Evolutionary conservation across 371 early-diverging fungal genomes (phyloP).

Genomic region (Actinomucor elegans): DNA sequence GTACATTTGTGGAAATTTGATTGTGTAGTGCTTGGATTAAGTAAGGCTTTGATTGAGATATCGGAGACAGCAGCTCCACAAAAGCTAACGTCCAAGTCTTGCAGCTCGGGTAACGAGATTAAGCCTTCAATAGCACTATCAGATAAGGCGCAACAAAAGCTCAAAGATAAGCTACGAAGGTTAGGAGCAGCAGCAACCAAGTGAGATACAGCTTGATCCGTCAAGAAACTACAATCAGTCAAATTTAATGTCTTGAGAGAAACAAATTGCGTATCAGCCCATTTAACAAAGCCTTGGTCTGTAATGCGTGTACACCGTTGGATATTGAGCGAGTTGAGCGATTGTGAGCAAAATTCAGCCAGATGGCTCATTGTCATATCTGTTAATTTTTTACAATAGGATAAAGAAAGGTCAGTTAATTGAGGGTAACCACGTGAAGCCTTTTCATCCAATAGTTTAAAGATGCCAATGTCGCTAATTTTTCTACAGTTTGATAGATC

Average conservation of each 20-base stretch:
- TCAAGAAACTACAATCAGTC: slow-evolving; percentile 79
- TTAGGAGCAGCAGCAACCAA: slow-evolving; percentile 58
- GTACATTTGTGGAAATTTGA: too few relatives aligned
- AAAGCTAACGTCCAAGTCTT: slow-evolving; percentile 66
- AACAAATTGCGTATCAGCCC: slow-evolving; percentile 43
- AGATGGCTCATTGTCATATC: slow-evolving; percentile 58
- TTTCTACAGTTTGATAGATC: slow-evolving; percentile 83
- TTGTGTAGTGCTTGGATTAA: slow-evolving; percentile 7
- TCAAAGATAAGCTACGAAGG: slow-evolving; percentile 49
- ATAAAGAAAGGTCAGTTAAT: slow-evolving; percentile 46
- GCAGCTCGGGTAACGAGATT: slow-evolving; percentile 42
- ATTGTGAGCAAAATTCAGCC: slow-evolving; percentile 30
- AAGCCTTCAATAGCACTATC: slow-evolving; percentile 60
- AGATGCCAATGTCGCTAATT: slow-evolving; percentile 69
- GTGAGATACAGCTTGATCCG: slow-evolving; percentile 63
- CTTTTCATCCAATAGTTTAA: slow-evolving; percentile 31
- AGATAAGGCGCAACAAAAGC: slow-evolving; percentile 82
- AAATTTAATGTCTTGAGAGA: slow-evolving; percentile 57
- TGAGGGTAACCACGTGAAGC: slow-evolving; percentile 23
- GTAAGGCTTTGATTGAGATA: slow-evolving; percentile 45
- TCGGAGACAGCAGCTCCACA: slow-evolving; percentile 82
- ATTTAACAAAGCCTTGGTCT: slow-evolving; percentile 64
- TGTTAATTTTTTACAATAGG: slow-evolving; percentile 79
- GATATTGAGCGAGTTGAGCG: slow-evolving; percentile 57
- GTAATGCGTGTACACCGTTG: slow-evolving; percentile 79